Percentiles rank a stretch among this genome's conserved stretches.
Conservation (phyloP, 768 basidiomycete species). For the Cystoderma amianthinum region DNA sequence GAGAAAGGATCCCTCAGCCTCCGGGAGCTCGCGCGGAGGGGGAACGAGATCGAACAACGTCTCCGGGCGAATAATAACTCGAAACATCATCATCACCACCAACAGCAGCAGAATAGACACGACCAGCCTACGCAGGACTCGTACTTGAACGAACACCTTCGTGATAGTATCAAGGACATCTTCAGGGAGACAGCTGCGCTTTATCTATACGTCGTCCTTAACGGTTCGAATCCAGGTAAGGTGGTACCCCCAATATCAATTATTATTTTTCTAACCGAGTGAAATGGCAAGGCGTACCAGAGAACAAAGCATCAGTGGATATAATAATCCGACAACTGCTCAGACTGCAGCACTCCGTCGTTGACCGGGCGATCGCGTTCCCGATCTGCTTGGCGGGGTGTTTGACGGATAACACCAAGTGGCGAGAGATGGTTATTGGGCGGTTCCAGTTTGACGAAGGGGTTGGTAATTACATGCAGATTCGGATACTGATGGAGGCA, state of each 20-base stretch:
- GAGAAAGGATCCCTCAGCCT: conserved; percentile 63
- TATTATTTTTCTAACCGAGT: conserved; percentile 2
- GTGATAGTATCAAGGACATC: conserved; percentile 46
- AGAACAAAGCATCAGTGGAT: conserved; percentile 55
- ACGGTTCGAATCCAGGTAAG: conserved; percentile 63
- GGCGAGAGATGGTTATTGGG: conserved; percentile 51
- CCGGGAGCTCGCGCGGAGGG: conserved; percentile 69
- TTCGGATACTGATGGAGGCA: conserved; percentile 56
- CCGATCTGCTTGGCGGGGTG: conserved; percentile 70
- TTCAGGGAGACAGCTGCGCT: conserved; percentile 61
- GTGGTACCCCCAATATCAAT: conserved; percentile 8
- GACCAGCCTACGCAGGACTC: too few relatives aligned
- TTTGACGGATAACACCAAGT: conserved; percentile 58
- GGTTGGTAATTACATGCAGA: conserved; percentile 54
- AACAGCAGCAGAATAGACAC: too few relatives aligned
- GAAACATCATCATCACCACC: conserved; percentile 20
- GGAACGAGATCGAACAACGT: conserved; percentile 62
- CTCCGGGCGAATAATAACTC: conserved; percentile 45
- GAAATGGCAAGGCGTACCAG: conserved; percentile 52
- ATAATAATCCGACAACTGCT: conserved; percentile 44
- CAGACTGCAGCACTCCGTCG: conserved; percentile 46
- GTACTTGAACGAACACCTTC: conserved; percentile 22
- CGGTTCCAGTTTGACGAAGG: conserved; percentile 48
- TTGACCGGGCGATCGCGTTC: conserved; percentile 65
- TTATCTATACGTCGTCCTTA: conserved; percentile 67